Conservation (phyloP, 179 eudicot species). For the Heliamphora pulchella region DNA sequence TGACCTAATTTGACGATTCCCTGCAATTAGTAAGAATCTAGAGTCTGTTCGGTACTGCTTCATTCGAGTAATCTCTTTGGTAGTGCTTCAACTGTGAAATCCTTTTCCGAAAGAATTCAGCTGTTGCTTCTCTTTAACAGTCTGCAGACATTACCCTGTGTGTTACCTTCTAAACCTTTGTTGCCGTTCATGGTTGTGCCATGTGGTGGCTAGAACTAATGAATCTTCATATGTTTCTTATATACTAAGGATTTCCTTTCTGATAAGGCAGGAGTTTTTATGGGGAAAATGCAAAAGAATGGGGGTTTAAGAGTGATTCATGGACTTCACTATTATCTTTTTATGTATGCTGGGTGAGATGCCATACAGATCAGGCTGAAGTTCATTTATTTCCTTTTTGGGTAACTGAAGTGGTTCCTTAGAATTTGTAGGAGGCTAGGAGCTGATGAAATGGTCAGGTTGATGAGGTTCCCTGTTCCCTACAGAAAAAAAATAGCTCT, state of each 20-base stretch:
- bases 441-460: too few relatives aligned
- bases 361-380: neutral
- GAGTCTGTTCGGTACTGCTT: too few relatives aligned
- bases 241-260: constrained; percentile 3
- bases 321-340: neutral
- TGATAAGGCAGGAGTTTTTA: neutral
- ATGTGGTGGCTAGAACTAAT: neutral
- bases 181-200: neutral
- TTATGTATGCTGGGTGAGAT: neutral
- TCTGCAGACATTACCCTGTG: neutral
- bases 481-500: neutral
- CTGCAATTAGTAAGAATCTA: too few relatives aligned
- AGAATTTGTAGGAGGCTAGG: neutral
- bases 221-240: neutral
- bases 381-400: neutral
- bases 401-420: neutral
- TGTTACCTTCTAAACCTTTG: neutral
- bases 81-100: neutral
- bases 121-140: neutral
- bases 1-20: too few relatives aligned
- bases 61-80: too few relatives aligned
- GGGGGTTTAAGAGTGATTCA: neutral
- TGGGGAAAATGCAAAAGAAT: neutral
- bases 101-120: neutral
- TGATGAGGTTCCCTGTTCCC: too few relatives aligned